Conservation (phyloP, 108 stramenopile species). For the Cyclotella atomus region DNA sequence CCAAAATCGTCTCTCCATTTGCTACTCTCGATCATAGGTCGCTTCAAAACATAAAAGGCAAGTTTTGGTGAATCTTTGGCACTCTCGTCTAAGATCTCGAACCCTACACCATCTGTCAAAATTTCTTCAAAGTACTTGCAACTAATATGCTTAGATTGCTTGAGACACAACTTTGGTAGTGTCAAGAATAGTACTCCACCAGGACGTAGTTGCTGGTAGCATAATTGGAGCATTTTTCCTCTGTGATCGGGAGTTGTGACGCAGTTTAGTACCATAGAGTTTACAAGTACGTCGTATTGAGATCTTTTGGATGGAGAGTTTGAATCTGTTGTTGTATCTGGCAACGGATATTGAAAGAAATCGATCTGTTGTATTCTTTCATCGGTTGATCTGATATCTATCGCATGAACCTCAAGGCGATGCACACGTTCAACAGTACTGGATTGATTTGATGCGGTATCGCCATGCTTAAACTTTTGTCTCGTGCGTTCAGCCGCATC, state of each 20-base stretch:
- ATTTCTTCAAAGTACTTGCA: constrained; percentile 59
- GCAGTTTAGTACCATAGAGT: constrained; percentile 96
- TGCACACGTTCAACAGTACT: constrained; percentile 55
- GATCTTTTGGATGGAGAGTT: neutral
- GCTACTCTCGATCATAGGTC: constrained; percentile 32
- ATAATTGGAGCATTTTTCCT: constrained; percentile 80
- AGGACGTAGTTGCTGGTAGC: constrained; percentile 76
- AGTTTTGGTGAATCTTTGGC: constrained; percentile 80
- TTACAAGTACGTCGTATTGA: constrained; percentile 48
- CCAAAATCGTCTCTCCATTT: constrained; percentile 32
- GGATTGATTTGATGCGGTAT: no score
- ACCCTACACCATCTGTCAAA: constrained; percentile 65
- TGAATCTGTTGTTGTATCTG: neutral
- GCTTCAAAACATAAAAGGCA: constrained; percentile 73
- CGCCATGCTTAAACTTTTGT: constrained; percentile 12
- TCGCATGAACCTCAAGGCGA: constrained; percentile 74
- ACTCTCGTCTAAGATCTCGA: constrained; percentile 55
- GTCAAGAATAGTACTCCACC: constrained; percentile 83
- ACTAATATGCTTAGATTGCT: constrained; percentile 71
- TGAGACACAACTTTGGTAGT: constrained; percentile 78
- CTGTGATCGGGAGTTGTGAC: constrained; percentile 80
- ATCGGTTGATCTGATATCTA: constrained; percentile 86
- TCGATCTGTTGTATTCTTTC: constrained; percentile 85
- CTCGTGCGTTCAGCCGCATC: constrained; percentile 67
- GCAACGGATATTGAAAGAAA: constrained; percentile 75